phyloP scores from a whole-genome alignment of 495 filamentous ascomycete genomes.

The Ascobolus immersus region DNA sequence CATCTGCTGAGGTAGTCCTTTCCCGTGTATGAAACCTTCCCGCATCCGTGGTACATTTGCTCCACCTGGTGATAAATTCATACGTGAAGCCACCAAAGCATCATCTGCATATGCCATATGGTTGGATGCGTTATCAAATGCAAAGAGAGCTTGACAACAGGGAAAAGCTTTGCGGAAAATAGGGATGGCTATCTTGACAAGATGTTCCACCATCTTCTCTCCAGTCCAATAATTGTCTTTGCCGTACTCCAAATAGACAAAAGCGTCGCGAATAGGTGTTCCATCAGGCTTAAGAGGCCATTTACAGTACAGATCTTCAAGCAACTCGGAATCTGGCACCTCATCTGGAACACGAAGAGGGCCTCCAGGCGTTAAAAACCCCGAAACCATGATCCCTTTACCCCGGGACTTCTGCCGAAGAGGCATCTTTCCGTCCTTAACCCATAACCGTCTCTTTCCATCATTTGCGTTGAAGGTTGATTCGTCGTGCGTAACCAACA shows the following conservation, averaged over 20 bases:
- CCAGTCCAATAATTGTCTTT: conserved; percentile 1
- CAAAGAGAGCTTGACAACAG: conserved; percentile 2
- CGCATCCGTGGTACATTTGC: background rate
- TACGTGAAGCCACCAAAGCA: conserved; percentile 1
- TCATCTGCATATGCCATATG: background rate
- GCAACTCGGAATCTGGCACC: too few species aligned
- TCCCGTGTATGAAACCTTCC: conserved; percentile 1
- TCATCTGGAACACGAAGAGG: conserved; percentile 2
- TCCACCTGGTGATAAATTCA: background rate
- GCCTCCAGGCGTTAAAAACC: conserved; percentile 4
- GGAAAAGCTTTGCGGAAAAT: conserved; percentile 4
- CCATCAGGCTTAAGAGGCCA: background rate
- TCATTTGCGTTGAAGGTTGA: conserved; percentile 7
- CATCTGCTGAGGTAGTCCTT: background rate
- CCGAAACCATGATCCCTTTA: conserved; percentile 4
- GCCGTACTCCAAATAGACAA: conserved; percentile 3
- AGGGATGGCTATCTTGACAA: background rate
- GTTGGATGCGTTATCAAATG: conserved; percentile 3
- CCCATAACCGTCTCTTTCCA: conserved; percentile 2
- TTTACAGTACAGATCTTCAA: too few species aligned
- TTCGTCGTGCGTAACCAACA: conserved; percentile 3
- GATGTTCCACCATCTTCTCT: conserved; percentile 3
- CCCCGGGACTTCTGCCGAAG: background rate
- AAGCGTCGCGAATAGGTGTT: background rate
- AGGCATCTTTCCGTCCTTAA: conserved; percentile 3